A percentile compares a stretch with the other conserved stretches of the same genome.
These are phyloP conservation scores for Purpureocillium lavendulum DNA, from an alignment of 2,329 filamentous ascomycete genomes.

Conservation along the genomic window DNA sequence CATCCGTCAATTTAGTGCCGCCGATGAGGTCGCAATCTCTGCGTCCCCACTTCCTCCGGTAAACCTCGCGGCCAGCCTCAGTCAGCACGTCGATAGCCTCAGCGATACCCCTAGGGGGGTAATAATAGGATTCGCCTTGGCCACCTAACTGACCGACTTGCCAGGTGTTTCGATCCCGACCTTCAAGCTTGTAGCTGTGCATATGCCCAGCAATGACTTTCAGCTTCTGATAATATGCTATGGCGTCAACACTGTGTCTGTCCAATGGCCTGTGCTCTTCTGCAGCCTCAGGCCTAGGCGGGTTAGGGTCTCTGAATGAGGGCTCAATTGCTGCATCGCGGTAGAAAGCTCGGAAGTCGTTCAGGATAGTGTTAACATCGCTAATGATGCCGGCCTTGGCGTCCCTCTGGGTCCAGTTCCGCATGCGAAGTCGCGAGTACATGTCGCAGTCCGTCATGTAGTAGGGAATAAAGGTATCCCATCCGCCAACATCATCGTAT, in stretches of 20 bases:
- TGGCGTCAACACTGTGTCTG: not conserved
- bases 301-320: slow-evolving; percentile 28
- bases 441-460: slow-evolving; percentile 51
- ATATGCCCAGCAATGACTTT: too few relatives aligned
- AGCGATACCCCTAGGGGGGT: slow-evolving; percentile 35
- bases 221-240: too few relatives aligned
- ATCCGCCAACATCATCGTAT: slow-evolving; percentile 41
- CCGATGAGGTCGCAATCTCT: slow-evolving; percentile 31
- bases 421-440: slow-evolving; percentile 38
- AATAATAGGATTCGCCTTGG: slow-evolving; percentile 43
- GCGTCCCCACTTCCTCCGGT: slow-evolving; percentile 36
- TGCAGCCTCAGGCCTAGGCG: slow-evolving; percentile 15
- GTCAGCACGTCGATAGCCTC: slow-evolving; percentile 34
- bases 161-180: slow-evolving; percentile 40
- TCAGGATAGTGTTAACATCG: slow-evolving; percentile 34
- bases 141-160: slow-evolving; percentile 42
- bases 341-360: slow-evolving; percentile 37
- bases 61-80: slow-evolving; percentile 34
- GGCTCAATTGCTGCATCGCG: slow-evolving; percentile 28
- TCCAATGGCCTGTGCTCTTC: not conserved
- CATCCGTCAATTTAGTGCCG: slow-evolving; percentile 23
- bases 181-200: slow-evolving; percentile 32
- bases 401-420: slow-evolving; percentile 31
- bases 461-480: slow-evolving; percentile 50
- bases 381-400: slow-evolving; percentile 32